Evolutionary conservation across 257 asterid genomes (phyloP).

Genomic region (Solanum pinnatisectum): DNA sequence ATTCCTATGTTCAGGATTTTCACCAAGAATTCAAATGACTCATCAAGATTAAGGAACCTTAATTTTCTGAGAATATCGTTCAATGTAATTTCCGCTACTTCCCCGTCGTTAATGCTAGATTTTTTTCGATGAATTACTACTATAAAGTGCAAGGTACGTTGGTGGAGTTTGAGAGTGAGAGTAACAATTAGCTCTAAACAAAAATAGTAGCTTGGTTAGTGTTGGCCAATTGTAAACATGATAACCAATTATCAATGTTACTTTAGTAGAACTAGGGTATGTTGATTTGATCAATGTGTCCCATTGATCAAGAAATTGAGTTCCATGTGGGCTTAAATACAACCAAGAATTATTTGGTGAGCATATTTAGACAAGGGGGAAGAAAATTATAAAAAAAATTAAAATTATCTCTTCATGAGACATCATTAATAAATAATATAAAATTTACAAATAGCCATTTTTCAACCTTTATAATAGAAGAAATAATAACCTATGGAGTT

Average conservation of each 20-base stretch:
- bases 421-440: background rate
- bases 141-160: too few relatives aligned
- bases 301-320: background rate
- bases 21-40: too few relatives aligned
- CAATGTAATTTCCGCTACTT: too few relatives aligned
- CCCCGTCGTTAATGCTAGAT: too few relatives aligned
- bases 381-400: background rate
- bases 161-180: too few relatives aligned
- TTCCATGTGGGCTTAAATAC: background rate
- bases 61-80: too few relatives aligned
- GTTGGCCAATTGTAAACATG: background rate
- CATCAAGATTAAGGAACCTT: too few relatives aligned
- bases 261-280: background rate
- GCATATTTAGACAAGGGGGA: background rate
- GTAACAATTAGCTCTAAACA: too few relatives aligned
- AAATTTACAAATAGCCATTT: background rate
- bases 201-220: background rate
- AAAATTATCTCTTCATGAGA: background rate
- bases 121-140: too few relatives aligned
- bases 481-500: background rate
- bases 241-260: background rate
- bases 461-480: background rate
- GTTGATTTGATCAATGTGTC: background rate
- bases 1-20: too few relatives aligned
- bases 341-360: background rate